Percentiles rank a stretch among this genome's conserved stretches.
These are phyloP conservation scores for Aspergillus oerlinghausenensis DNA, from an alignment of 2,329 filamentous ascomycete species.

Conservation along the genomic window DNA sequence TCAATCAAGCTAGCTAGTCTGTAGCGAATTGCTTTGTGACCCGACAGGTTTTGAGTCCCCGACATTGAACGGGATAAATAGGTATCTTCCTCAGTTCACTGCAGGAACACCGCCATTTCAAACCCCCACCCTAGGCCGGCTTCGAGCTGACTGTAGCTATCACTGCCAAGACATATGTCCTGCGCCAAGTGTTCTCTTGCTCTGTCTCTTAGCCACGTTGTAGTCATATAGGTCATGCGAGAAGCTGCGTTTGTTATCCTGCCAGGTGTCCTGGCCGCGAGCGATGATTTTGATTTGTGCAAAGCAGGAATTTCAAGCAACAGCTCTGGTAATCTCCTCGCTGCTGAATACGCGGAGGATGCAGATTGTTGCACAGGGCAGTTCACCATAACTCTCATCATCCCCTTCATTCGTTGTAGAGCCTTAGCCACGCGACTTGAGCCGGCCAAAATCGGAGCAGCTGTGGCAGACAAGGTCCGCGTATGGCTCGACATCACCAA, in stretches of 20 bases:
- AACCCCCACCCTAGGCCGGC: slow-evolving; percentile 5
- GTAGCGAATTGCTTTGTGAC: not conserved
- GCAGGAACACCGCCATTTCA: slow-evolving; percentile 22
- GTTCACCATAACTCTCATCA: not conserved
- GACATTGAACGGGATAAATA: not conserved
- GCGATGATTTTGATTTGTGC: not conserved
- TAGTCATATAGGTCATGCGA: slow-evolving; percentile 3
- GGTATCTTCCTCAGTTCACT: slow-evolving; percentile 1
- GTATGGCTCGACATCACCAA: not conserved
- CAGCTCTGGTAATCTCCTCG: not conserved
- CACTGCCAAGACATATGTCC: slow-evolving; percentile 11
- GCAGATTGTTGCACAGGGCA: not conserved
- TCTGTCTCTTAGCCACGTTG: slow-evolving; percentile 19
- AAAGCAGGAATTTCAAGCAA: not conserved
- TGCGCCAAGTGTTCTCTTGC: slow-evolving; percentile 10
- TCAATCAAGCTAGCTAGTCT: not conserved
- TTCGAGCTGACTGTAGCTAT: slow-evolving; percentile 8
- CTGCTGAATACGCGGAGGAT: not conserved
- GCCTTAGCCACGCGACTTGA: not conserved
- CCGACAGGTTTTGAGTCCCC: not conserved
- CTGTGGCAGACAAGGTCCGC: not conserved
- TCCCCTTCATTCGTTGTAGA: not conserved
- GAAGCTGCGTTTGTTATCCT: slow-evolving; percentile 7
- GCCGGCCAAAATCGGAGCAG: not conserved
- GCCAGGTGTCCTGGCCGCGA: slow-evolving; percentile 10